These are phyloP conservation scores for Lotmaria passim DNA, from an alignment of 208 protist genomes.

Conservation along the genomic window DNA sequence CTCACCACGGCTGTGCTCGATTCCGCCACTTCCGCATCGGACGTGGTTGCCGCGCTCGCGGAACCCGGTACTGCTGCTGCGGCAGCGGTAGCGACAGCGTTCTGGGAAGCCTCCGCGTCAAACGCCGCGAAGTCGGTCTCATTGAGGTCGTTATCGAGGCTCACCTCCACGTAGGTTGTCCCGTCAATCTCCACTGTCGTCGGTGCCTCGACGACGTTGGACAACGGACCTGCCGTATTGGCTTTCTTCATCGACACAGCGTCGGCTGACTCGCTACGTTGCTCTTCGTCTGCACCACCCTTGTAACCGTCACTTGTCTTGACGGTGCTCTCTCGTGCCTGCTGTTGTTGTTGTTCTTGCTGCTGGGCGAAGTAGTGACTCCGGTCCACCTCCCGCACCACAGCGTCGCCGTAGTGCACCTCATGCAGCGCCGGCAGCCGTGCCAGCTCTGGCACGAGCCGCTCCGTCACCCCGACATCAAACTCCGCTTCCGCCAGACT, in stretches of 20 bases:
- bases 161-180: conserved; percentile 20
- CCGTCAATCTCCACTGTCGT: conserved; percentile 23
- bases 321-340: background rate
- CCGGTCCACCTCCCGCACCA: conserved; percentile 77
- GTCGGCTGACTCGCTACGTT: background rate
- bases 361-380: conserved; percentile 46
- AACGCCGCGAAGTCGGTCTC: conserved; percentile 22
- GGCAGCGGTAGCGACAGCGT: background rate
- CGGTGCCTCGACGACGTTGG: background rate
- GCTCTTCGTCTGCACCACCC: background rate
- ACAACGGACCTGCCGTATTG: too few relatives aligned
- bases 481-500: conserved; percentile 74
- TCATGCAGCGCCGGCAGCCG: conserved; percentile 81
- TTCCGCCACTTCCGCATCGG: background rate
- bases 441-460: conserved; percentile 74
- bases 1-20: background rate
- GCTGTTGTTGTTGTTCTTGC: background rate
- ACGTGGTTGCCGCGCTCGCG: background rate
- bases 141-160: conserved; percentile 25
- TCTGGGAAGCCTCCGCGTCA: conserved; percentile 22
- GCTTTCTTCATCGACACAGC: background rate
- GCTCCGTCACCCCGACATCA: conserved; percentile 77
- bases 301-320: background rate
- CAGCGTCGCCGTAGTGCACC: conserved; percentile 81
- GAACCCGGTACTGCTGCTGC: background rate